A percentile compares a stretch with the other conserved stretches of the same genome.
These are phyloP conservation scores for Protea cynaroides DNA, from an alignment of 164 flowering plant genomes.

Conservation along the genomic window DNA sequence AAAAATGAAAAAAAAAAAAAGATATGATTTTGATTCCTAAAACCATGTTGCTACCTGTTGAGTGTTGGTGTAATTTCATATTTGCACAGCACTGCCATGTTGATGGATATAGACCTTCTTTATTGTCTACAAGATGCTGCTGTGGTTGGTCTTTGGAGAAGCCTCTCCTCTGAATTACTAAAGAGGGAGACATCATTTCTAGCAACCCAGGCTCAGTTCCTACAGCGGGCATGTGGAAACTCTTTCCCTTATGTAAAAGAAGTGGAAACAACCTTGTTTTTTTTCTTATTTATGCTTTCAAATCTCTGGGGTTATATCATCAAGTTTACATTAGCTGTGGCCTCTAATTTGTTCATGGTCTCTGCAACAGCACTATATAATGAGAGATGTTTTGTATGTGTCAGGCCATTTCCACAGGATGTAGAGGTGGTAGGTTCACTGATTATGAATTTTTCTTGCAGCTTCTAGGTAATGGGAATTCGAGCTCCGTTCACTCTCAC, in stretches of 20 bases:
- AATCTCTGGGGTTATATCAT: conserved; percentile 4
- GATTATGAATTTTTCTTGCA: conserved; percentile 65
- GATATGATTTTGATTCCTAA: no score
- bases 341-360: conserved; percentile 16
- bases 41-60: no score
- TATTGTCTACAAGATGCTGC: neutral
- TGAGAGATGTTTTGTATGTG: conserved; percentile 45
- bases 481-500: conserved; percentile 36
- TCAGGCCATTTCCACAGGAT: conserved; percentile 45
- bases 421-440: conserved; percentile 38
- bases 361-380: conserved; percentile 23
- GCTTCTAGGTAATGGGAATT: conserved; percentile 62
- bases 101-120: neutral
- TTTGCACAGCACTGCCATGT: neutral
- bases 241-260: no score
- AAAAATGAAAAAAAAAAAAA: no score
- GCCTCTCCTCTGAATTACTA: no score
- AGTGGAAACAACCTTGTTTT: neutral
- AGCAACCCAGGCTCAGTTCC: no score
- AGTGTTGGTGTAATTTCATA: no score
- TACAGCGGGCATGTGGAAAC: neutral
- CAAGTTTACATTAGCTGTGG: conserved; percentile 3
- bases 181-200: no score
- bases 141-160: neutral
- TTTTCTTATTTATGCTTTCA: neutral